Conservation (phyloP, 2,329 filamentous ascomycete genomes). For the Arthrobotrys pseudoclavata region DNA sequence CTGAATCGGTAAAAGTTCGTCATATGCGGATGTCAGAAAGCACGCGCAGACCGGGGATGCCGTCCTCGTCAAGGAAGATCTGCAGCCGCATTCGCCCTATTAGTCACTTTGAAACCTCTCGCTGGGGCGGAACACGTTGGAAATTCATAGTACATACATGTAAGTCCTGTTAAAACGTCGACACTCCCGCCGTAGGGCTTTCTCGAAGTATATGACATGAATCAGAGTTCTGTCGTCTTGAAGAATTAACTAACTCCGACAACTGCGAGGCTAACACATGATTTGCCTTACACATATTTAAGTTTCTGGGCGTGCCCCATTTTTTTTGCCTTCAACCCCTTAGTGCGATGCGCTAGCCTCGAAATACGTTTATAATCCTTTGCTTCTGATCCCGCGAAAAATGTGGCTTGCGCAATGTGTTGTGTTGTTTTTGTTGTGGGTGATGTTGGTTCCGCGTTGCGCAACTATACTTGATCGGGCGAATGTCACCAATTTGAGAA, state of each 20-base stretch:
- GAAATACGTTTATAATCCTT: conserved; percentile 50
- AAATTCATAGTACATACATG: conserved; percentile 12
- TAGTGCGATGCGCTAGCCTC: conserved; percentile 50
- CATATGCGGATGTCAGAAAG: background rate
- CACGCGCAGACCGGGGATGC: conserved; percentile 27
- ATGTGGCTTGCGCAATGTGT: conserved; percentile 55
- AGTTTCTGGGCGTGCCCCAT: conserved; percentile 15
- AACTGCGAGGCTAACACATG: conserved; percentile 49
- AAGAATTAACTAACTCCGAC: conserved; percentile 42
- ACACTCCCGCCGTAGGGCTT: conserved; percentile 10
- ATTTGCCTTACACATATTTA: conserved; percentile 37
- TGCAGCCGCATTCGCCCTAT: conserved; percentile 42
- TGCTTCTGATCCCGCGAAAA: conserved; percentile 59
- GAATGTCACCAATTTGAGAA: conserved; percentile 35
- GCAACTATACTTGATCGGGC: conserved; percentile 27
- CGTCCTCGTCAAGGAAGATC: conserved; percentile 43
- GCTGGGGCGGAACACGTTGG: conserved; percentile 1
- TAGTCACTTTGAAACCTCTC: conserved; percentile 40
- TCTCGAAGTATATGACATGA: background rate
- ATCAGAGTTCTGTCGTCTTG: background rate
- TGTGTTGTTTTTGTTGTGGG: conserved; percentile 60
- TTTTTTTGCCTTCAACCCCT: conserved; percentile 17
- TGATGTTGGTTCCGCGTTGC: conserved; percentile 38
- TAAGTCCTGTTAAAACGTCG: conserved; percentile 11
- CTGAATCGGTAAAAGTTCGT: conserved; percentile 8